Conservation (phyloP, 768 basidiomycete species). For the Sporobolomyces phaffii region DNA sequence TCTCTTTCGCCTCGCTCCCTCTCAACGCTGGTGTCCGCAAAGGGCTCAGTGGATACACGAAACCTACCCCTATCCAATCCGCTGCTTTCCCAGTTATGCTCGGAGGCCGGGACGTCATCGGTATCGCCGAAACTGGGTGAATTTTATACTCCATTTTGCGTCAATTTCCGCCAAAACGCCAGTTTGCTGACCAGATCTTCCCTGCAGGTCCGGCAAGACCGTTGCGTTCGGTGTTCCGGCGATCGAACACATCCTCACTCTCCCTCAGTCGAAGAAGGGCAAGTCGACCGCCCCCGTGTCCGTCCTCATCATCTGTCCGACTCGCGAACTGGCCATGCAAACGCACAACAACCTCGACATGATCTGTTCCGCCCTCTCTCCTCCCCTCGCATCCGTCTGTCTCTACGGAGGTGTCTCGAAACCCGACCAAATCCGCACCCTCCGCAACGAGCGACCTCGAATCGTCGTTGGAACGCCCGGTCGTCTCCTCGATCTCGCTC, state of each 20-base stretch:
- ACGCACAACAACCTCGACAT: conserved; percentile 75
- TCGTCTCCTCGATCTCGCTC: conserved; percentile 80
- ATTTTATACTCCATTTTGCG: conserved; percentile 41
- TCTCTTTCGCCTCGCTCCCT: conserved; percentile 66
- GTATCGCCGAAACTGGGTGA: conserved; percentile 95
- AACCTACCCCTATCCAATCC: conserved; percentile 91
- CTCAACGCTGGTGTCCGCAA: conserved; percentile 60
- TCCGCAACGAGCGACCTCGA: conserved; percentile 52
- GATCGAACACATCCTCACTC: conserved; percentile 54
- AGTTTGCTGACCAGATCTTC: not conserved
- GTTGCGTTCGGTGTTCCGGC: conserved; percentile 93
- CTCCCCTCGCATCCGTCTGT: conserved; percentile 70
- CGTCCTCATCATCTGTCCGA: conserved; percentile 82
- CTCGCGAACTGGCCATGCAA: conserved; percentile 91
- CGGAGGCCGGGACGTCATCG: conserved; percentile 62
- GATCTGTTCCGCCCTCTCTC: conserved; percentile 61
- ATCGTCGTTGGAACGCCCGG: conserved; percentile 96
- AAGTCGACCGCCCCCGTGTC: conserved; percentile 40
- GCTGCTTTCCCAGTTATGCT: conserved; percentile 54
- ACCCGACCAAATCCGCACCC: conserved; percentile 62
- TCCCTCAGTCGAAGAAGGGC: conserved; percentile 41
- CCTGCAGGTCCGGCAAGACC: conserved; percentile 64
- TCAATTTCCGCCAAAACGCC: not conserved
- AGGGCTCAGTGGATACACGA: conserved; percentile 66
- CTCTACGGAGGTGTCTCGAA: conserved; percentile 95